Base-by-base conservation (phyloP, 345 rosid species). In the Hypericum perforatum region DNA sequence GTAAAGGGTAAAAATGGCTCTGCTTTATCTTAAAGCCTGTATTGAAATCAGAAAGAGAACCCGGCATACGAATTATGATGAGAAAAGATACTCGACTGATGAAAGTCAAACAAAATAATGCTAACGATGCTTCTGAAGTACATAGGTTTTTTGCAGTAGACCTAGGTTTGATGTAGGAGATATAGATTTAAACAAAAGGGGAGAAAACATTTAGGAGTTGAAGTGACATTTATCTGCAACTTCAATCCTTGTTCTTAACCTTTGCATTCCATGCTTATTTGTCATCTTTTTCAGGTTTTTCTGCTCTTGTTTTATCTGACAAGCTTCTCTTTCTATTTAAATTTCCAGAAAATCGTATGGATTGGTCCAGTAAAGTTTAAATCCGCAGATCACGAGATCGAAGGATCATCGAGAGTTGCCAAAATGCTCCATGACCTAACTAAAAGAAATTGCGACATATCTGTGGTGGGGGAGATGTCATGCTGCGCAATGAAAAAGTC, bases 331-430 rank as follows among this genome's bases (percentile, higher is more conserved):
- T 62, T 52, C 49, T 16, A 46, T 13, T 2, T 29, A 57, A 22
- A 39, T 39, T 47, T 49, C 38, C 82, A 83, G 91, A 80, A 76
- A 67, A 57, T 78, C 43, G 52, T 67, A 59, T 83, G 86, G 78
- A 72, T 78, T 66, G 84, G 91, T 56, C 84, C 84, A 9, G 64
- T 71, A 60, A 70, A 73, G 59, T 78, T 78, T 63, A 71, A 62
- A 57, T 66, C 54, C 13, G 54, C 72, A 45, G 49, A 60, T 65
- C 62, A 44, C 32, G 59, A 49, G 48, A 37, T 73, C 41, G 41
- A 43, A 29, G 82, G 82, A 54, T 64, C 59, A 29, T 63, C 74
- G 53, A 63, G 63, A 54, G 62, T 80, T 66, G 78, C 74, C 42
- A 45, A 56, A 64, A 61, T 61, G 53, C 68, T 83, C 42, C 53